phyloP scores from a whole-genome alignment of 2,329 filamentous ascomycete genomes.

The Phoma sp. region DNA sequence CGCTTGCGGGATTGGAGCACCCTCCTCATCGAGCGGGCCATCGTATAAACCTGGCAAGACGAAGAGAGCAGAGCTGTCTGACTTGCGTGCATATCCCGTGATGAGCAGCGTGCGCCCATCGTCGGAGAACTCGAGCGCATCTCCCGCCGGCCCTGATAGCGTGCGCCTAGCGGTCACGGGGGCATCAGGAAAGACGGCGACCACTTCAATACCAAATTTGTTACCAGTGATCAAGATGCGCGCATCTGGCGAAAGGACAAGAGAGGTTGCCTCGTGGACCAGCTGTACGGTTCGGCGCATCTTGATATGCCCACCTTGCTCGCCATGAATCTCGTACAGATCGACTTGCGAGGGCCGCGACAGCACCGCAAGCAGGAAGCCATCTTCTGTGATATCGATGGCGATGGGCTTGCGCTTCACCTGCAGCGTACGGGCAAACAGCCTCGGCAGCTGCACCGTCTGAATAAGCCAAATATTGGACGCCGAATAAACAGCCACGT shows the following conservation, averaged over 20 bases:
- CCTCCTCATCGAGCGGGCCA: constrained; percentile 49
- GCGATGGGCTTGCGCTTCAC: constrained; percentile 55
- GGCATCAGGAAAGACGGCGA: constrained; percentile 70
- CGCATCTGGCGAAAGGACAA: constrained; percentile 81
- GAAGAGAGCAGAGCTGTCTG: constrained; percentile 45
- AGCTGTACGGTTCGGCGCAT: constrained; percentile 76
- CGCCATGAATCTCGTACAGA: constrained; percentile 71
- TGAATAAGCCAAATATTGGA: constrained; percentile 49
- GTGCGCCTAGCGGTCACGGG: constrained; percentile 43
- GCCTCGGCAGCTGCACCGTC: constrained; percentile 42
- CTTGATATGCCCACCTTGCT: constrained; percentile 60
- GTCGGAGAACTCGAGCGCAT: constrained; percentile 48
- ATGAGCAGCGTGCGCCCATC: constrained; percentile 49
- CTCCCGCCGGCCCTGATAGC: constrained; percentile 46
- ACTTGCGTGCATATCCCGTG: constrained; percentile 46
- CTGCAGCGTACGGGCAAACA: constrained; percentile 46
- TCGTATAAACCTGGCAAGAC: constrained; percentile 48
- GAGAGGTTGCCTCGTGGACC: constrained; percentile 77
- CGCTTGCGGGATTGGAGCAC: constrained; percentile 45
- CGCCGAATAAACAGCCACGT: constrained; percentile 46
- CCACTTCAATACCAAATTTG: constrained; percentile 86
- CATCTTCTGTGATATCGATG: constrained; percentile 80
- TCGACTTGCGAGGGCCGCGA: constrained; percentile 85
- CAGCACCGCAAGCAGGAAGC: constrained; percentile 75
- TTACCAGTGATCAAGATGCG: constrained; percentile 84